Evolutionary conservation across 768 basidiomycete genomes (phyloP), one percentile per base, ranked within the genome.

Genomic region (Amanita phalloides): DNA sequence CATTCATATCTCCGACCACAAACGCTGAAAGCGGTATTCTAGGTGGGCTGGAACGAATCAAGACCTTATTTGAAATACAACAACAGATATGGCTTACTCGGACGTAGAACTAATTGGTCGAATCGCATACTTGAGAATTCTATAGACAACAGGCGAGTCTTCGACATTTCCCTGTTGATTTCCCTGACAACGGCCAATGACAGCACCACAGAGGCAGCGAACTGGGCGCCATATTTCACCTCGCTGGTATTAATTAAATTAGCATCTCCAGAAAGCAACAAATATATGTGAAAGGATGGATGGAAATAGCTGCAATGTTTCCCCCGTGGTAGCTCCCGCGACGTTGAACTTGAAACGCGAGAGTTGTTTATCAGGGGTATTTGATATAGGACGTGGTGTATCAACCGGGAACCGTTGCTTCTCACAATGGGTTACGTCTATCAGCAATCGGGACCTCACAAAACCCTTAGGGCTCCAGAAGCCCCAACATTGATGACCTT

Each of bases 311-410:
- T 57, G 48, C 55, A 55, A 74, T 97, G 85, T 96, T 68, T 70
- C 69, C 84, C 79, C 83, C 74, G 77, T 72, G 74, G 94, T 97
- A 97, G 94, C 92, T 81, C 86, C 78, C 80, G 75, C 64, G 73
- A 78, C 75, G 74, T 79, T 62, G 59, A 69, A 75, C 86, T 90
- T 69, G 61, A 60, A 73, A 73, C 74, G 75, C 69, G 82, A 79
- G 86, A 84, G 90, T 93, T 94, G 91, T 94, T 90, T 74, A 73
- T 71, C 72, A n/a, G 76, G 79, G 81, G 62, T 69, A 69, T 64
- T 85, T 70, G 43, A 70, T 95, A 61, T 96, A 63, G 94, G 94
- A 90, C 87, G 77, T 57, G 69, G 87, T 85, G 92, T 94, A 98
- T 98, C 94, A 82, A 86, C 86, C 88, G 75, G 72, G 77, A 69